phyloP scores from a whole-genome alignment of 192 early-diverging fungal species.

The Coemansia sp. region DNA sequence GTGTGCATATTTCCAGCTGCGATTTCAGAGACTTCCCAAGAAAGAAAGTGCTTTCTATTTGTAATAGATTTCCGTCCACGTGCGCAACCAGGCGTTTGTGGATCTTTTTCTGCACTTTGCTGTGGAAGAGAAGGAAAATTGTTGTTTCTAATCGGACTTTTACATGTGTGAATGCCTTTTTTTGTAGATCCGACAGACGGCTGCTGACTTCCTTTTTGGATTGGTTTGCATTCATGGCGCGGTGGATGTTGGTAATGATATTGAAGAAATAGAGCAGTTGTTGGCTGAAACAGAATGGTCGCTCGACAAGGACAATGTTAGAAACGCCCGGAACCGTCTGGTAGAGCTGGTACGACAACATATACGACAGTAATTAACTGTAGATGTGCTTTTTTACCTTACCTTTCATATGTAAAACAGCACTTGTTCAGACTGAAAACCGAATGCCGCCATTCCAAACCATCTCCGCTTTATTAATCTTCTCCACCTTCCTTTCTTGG shows the following conservation, averaged over 20 bases:
- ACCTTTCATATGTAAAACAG: no score
- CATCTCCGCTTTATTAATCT: no score
- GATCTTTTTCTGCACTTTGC: not conserved
- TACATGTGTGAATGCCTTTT: conserved; percentile 2
- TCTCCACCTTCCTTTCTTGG: no score
- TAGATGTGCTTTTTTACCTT: no score
- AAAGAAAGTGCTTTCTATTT: not conserved
- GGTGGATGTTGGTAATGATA: conserved; percentile 15
- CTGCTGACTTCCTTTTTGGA: conserved; percentile 45
- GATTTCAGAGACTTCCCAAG: not conserved
- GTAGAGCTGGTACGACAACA: conserved; percentile 12
- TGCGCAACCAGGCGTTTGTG: not conserved
- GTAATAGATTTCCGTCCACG: conserved; percentile 9
- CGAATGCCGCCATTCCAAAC: no score
- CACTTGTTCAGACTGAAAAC: no score
- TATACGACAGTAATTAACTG: not conserved
- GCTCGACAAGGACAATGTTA: conserved; percentile 23
- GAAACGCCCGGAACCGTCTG: conserved; percentile 22
- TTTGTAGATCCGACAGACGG: conserved; percentile 51
- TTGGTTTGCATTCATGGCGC: conserved; percentile 45
- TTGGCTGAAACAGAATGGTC: conserved; percentile 42
- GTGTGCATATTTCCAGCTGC: not conserved
- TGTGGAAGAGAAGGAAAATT: not conserved
- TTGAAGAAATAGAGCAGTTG: conserved; percentile 30
- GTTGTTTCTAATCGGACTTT: conserved; percentile 3